Conservation (phyloP, 306 rosid species). For the Betula pendula region DNA sequence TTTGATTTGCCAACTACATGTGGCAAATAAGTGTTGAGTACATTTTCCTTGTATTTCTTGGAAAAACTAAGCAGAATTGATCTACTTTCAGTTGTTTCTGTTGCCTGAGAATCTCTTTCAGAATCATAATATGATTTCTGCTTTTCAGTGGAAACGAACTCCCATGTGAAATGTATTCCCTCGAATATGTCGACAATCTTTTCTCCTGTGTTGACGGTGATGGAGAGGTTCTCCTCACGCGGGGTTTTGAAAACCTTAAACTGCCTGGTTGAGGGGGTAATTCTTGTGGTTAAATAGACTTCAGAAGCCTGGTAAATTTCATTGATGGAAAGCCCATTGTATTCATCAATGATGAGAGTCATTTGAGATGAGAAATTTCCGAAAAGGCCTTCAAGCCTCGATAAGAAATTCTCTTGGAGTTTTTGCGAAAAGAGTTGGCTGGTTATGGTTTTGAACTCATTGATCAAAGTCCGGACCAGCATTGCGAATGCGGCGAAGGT, state of each 20-base stretch:
- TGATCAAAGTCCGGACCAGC: conserved; percentile 37
- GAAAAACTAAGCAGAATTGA: conserved; percentile 26
- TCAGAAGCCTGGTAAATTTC: conserved; percentile 42
- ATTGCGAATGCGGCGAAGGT: conserved; percentile 39
- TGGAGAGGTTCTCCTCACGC: conserved; percentile 7
- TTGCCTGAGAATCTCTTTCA: background rate
- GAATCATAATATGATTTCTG: background rate
- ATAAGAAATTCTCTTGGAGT: conserved; percentile 20
- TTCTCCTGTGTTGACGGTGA: conserved; percentile 38
- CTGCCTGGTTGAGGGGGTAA: conserved; percentile 8
- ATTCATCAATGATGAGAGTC: conserved; percentile 33
- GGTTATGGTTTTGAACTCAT: conserved; percentile 26
- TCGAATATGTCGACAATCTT: conserved; percentile 25
- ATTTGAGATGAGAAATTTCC: conserved; percentile 25
- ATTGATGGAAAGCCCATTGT: conserved; percentile 21
- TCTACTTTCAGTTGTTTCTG: conserved; percentile 16
- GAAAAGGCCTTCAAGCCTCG: conserved; percentile 20
- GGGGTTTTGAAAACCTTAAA: conserved; percentile 31
- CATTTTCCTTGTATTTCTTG: conserved; percentile 27
- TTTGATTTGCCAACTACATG: conserved; percentile 27
- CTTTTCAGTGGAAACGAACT: conserved; percentile 27
- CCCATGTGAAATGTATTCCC: conserved; percentile 36
- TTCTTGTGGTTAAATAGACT: conserved; percentile 30
- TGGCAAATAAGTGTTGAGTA: conserved; percentile 30
- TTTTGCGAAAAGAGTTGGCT: conserved; percentile 38